Conservation (phyloP, 352 stramenopile species). For the Phytophthora constricta region DNA sequence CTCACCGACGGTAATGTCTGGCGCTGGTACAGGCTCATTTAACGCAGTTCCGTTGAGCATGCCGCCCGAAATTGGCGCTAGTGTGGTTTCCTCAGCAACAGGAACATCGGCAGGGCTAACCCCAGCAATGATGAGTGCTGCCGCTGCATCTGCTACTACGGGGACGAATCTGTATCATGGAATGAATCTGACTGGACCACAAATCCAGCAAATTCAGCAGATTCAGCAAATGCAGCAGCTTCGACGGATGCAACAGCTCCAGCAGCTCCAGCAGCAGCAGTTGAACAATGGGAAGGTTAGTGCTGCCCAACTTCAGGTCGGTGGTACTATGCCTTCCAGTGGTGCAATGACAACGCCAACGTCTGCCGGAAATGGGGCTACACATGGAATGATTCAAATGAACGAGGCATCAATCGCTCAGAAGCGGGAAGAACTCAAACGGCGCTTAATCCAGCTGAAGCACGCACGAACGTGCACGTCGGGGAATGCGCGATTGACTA, state of each 20-base stretch:
- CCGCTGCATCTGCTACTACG: constrained; percentile 35
- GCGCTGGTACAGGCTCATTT: constrained; percentile 41
- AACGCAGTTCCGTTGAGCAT: constrained; percentile 73
- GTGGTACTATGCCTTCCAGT: constrained; percentile 32
- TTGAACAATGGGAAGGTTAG: constrained; percentile 35
- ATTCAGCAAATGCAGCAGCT: constrained; percentile 89
- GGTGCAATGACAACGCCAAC: constrained; percentile 32
- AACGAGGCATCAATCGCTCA: constrained; percentile 85
- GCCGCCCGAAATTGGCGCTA: constrained; percentile 69
- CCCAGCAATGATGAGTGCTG: constrained; percentile 47
- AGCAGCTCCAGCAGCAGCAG: constrained; percentile 72
- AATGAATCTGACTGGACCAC: constrained; percentile 78
- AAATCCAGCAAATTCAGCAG: constrained; percentile 87
- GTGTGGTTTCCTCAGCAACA: constrained; percentile 29
- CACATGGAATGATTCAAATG: constrained; percentile 69
- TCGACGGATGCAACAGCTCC: constrained; percentile 79
- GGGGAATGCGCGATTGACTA: constrained; percentile 82
- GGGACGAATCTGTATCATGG: constrained; percentile 68
- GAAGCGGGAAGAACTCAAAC: constrained; percentile 86
- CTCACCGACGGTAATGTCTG: constrained; percentile 27
- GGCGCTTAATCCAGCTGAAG: constrained; percentile 87
- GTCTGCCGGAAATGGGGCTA: constrained; percentile 26
- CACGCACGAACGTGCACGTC: constrained; percentile 84
- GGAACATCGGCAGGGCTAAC: constrained; percentile 47
- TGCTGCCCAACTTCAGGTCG: constrained; percentile 25